Conservation (phyloP, 73 alveolate species). For the Effrenium voratum region DNA sequence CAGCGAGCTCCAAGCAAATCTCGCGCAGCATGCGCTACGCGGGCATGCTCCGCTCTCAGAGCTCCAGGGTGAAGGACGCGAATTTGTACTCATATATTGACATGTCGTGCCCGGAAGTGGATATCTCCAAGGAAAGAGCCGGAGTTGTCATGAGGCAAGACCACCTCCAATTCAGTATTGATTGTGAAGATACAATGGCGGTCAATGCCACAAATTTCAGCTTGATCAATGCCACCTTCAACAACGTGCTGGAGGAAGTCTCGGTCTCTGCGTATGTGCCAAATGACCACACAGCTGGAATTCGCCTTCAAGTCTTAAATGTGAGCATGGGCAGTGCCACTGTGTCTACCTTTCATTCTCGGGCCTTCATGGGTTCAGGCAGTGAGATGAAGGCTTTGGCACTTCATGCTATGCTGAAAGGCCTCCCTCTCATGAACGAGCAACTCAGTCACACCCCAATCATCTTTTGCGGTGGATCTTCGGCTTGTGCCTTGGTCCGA, state of each 20-base stretch:
- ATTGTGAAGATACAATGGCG: not conserved
- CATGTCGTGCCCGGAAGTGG: conserved; percentile 51
- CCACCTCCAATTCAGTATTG: not conserved
- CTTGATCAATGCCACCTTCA: conserved; percentile 44
- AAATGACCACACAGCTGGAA: conserved; percentile 5
- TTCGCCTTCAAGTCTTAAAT: not conserved
- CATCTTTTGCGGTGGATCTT: conserved; percentile 8
- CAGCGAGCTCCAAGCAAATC: conserved; percentile 4
- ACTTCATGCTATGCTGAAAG: not conserved
- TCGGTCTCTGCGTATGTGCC: conserved; percentile 15
- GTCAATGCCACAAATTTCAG: not conserved
- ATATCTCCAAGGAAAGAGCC: not conserved
- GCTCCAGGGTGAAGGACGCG: conserved; percentile 31
- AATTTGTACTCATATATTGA: not conserved
- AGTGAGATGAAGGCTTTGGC: conserved; percentile 28
- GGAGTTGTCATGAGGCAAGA: conserved; percentile 44
- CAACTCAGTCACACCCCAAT: conserved; percentile 8
- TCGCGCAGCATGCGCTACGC: conserved; percentile 34
- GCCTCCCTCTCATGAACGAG: conserved; percentile 38
- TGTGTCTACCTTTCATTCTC: conserved; percentile 3
- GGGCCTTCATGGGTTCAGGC: conserved; percentile 2
- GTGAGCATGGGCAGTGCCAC: conserved; percentile 22
- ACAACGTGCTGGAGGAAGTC: conserved; percentile 29
- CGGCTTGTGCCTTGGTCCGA: conserved; percentile 51
- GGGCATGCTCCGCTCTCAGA: conserved; percentile 18